Percentiles rank a stretch among this genome's conserved stretches.
Evolutionary conservation across 2,329 filamentous ascomycete genomes (phyloP).

Genomic region (Hymenoscyphus fructigenus): DNA sequence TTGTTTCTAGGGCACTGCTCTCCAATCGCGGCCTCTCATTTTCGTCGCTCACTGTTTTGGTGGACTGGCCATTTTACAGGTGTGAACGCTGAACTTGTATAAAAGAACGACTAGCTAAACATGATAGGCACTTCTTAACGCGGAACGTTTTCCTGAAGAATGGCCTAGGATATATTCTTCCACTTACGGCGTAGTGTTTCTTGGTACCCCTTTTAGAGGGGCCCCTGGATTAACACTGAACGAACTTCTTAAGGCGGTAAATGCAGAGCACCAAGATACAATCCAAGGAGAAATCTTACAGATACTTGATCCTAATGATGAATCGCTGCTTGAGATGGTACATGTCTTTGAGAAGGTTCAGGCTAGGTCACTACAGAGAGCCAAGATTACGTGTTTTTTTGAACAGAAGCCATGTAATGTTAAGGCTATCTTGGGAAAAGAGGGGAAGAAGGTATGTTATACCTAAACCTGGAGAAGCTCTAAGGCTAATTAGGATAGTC

Average conservation of each 20-base stretch:
- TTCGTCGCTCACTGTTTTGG: background rate
- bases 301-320: background rate
- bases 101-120: background rate
- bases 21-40: background rate
- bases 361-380: background rate
- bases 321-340: background rate
- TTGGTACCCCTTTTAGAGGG: background rate
- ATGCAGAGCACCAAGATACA: background rate
- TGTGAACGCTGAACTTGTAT: background rate
- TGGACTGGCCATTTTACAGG: background rate
- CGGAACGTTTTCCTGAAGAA: background rate
- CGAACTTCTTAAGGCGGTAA: background rate
- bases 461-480: background rate
- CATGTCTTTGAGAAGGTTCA: background rate
- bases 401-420: background rate
- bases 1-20: background rate
- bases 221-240: background rate
- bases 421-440: background rate
- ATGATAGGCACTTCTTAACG: background rate
- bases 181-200: background rate
- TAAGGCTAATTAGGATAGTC: constrained; percentile 2
- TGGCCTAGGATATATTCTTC: background rate
- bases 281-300: background rate
- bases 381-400: background rate
- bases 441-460: background rate